Base-by-base conservation (phyloP, 2,329 filamentous ascomycete genomes). In the Penicillium janthinellum region DNA sequence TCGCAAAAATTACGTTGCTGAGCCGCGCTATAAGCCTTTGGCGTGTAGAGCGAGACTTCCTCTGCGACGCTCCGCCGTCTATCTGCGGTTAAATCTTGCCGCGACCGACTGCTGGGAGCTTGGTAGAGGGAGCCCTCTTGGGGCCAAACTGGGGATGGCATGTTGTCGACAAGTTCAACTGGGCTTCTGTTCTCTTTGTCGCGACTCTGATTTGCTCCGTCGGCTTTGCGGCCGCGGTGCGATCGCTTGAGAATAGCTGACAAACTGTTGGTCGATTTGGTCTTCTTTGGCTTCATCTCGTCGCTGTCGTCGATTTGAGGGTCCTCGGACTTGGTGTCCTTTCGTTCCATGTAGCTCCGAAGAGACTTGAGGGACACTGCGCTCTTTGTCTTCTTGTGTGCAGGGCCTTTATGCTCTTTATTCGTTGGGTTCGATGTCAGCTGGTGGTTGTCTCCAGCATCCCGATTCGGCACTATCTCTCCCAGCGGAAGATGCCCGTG, bases 181-280 rank as follows among this genome's bases (percentile, higher is more conserved):
- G 90, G 91, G 35, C 85, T 88, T 56, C 83, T 84, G 73, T 96
- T 96, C 76, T 96, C 92, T 77, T 96, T 96, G 74, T 94, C 88
- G 69, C 85, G 88, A 31, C 75, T 76, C 42, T 78, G 75, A 41
- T 79, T 81, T 25, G 80, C 75, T 55, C 82, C 80, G 6, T 86
- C 84, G 12, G 86, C 84, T 62, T 86, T 84, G 25, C 89, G 77
- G 64, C 86, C 88, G 70, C 88, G 91, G 55, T 88, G 83, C 10
- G 91, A 92, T 58, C 89, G 88, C 58, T 87, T 87, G 54, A 96
- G 84, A 56, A 97, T 84, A 4, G 84, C 87, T 0, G 87, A 86
- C n/a, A 98, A 82, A 72, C 92, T 96, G 35, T 90, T 90, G 3
- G 90, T 85, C 0, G 93, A 96, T 75, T 94, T 96, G 39, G 85